A percentile compares a stretch with the other conserved stretches of the same genome.
These are phyloP conservation scores for Umbelopsis isabellina DNA, from an alignment of 192 early-diverging fungal species.

Conservation along the genomic window DNA sequence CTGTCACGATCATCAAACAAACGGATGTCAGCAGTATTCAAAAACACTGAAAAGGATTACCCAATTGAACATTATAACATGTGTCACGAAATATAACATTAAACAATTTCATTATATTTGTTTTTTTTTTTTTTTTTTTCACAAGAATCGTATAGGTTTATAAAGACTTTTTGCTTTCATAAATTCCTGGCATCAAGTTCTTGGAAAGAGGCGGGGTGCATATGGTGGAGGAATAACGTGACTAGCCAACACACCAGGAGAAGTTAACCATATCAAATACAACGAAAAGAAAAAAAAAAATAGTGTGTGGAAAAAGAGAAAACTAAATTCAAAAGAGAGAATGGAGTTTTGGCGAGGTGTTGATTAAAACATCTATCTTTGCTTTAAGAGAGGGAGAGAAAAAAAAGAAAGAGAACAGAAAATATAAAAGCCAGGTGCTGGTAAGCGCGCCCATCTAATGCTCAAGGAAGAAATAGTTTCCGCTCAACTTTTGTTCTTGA, in stretches of 20 bases:
- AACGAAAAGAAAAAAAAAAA: constrained; percentile 14
- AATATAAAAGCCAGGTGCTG: background rate
- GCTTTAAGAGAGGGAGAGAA: background rate
- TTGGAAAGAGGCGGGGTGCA: background rate
- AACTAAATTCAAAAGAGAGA: background rate
- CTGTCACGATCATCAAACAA: constrained; percentile 10
- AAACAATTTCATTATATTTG: no score
- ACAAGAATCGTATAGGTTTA: no score
- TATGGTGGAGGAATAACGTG: background rate
- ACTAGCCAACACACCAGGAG: background rate
- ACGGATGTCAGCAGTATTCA: background rate
- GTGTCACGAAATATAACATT: no score
- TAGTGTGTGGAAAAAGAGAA: background rate
- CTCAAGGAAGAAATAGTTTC: constrained; percentile 61
- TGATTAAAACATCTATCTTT: constrained; percentile 1
- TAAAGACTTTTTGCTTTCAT: no score
- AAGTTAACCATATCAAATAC: constrained; percentile 18
- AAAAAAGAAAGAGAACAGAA: background rate
- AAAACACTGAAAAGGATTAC: background rate
- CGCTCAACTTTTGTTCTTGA: constrained; percentile 88
- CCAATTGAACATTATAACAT: background rate
- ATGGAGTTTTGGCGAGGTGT: background rate
- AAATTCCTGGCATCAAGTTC: no score
- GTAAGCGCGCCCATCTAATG: constrained; percentile 1
- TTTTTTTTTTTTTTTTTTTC: no score